Evolutionary conservation across 2,329 filamentous ascomycete genomes (phyloP), one percentile per base, ranked within the genome.

Genomic region (Paecilomyces fulvus): DNA sequence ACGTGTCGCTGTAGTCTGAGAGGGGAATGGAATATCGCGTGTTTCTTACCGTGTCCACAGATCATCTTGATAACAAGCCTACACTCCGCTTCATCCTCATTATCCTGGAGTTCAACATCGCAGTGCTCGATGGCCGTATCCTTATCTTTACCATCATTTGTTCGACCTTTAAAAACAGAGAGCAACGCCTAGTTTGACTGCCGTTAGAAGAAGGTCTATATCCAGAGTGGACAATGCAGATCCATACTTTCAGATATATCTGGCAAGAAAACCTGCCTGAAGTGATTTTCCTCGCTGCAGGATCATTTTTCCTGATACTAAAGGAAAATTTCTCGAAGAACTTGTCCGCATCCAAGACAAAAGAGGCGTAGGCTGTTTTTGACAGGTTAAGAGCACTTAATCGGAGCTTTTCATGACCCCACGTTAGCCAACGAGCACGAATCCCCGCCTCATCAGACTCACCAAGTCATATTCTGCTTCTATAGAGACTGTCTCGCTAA

Each of bases 311-410:
- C 56, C 64, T 59, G 59, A 67, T 63, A 25, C 68, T 63, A 64
- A 83, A 86, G n/a, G 80, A 75, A 66, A 85, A 87, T 23, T 70
- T 71, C 33, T 79, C 71, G 65, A 87, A 86, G 65, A 85, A 87
- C 1, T 69, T 67, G 30, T 70, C 73, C 14, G 74, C 75, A 53
- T 82, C 78, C 25, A 86, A 75, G 1, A 75, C 76, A 60, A 85
- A 83, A 2, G 83, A 81, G 1, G 82, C 80, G 71, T 86, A 85
- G 31, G 82, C 82, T 7, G 84, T 85, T 61, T 84, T 83, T 6
- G 83, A 83, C 8, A 79, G 77, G 63, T 87, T 86, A 57, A 87
- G 72, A 49, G 82, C 78, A 55, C 82, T 84, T 30, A 87, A 70
- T 2, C 81, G 80, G 59, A 86, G 79, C 83, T 83, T 83, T 58